A percentile compares a stretch with the other conserved stretches of the same genome.
These are phyloP conservation scores for Zymoseptoria passerinii DNA, from an alignment of 2,329 filamentous ascomycete species.

Conservation along the genomic window DNA sequence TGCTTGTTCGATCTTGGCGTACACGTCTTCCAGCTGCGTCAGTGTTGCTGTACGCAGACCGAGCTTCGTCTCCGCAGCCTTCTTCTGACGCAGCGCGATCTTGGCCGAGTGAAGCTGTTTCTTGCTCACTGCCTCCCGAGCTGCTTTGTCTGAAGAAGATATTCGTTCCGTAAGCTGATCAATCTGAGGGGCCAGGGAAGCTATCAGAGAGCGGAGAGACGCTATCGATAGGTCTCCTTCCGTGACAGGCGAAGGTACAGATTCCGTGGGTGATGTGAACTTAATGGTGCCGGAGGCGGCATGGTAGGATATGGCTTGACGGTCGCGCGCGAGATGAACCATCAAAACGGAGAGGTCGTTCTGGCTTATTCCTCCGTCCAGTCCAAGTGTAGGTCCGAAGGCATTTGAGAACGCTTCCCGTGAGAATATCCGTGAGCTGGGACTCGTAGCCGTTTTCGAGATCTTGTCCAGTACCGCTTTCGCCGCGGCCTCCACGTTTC, in stretches of 20 bases:
- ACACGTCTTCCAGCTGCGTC: constrained; percentile 73
- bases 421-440: constrained; percentile 29
- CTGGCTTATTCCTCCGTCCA: constrained; percentile 22
- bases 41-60: constrained; percentile 64
- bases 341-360: constrained; percentile 43
- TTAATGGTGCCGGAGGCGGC: constrained; percentile 53
- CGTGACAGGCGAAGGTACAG: constrained; percentile 48
- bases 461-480: constrained; percentile 32
- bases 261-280: constrained; percentile 52
- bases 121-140: constrained; percentile 59
- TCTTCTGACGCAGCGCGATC: constrained; percentile 73
- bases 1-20: constrained; percentile 76
- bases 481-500: constrained; percentile 46
- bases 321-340: constrained; percentile 44
- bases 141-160: constrained; percentile 43
- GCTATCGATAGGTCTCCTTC: constrained; percentile 75
- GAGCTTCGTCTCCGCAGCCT: constrained; percentile 67
- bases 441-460: constrained; percentile 25
- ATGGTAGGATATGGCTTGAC: constrained; percentile 31
- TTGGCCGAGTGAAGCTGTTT: constrained; percentile 71
- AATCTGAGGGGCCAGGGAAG: constrained; percentile 54
- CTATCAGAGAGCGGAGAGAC: constrained; percentile 65
- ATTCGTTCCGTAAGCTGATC: constrained; percentile 52
- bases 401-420: constrained; percentile 23
- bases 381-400: constrained; percentile 20